phyloP scores from a whole-genome alignment of 73 alveolate species.

The Blepharisma japonicum region DNA sequence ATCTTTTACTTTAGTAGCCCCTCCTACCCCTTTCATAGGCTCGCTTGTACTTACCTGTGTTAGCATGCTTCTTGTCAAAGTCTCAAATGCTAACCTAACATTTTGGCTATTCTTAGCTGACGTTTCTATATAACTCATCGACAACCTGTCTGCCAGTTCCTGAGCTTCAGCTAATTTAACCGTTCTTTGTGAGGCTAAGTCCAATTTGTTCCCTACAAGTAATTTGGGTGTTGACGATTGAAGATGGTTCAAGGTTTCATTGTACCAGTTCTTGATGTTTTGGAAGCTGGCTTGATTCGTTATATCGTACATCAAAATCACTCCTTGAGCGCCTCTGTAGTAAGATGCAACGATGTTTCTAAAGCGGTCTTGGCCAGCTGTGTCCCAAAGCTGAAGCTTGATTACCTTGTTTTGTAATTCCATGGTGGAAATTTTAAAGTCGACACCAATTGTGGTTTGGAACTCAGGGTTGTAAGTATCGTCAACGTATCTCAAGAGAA shows the following conservation, averaged over 20 bases:
- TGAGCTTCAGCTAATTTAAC: conserved; percentile 29
- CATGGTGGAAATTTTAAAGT: conserved; percentile 54
- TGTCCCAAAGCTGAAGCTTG: conserved; percentile 55
- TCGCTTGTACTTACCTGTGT: too few relatives aligned
- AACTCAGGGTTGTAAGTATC: conserved; percentile 51
- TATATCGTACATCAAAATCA: conserved; percentile 43
- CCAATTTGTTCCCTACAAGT: conserved; percentile 23
- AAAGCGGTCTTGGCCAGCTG: conserved; percentile 49
- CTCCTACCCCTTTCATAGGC: too few relatives aligned
- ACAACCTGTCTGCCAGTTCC: conserved; percentile 35
- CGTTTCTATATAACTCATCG: conserved; percentile 40
- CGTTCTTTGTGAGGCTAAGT: conserved; percentile 18
- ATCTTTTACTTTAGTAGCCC: too few relatives aligned
- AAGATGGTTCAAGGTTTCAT: conserved; percentile 16
- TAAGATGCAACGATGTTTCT: conserved; percentile 32
- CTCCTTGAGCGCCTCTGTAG: conserved; percentile 44
- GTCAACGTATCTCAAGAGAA: conserved; percentile 56
- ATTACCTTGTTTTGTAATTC: conserved; percentile 42
- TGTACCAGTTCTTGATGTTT: conserved; percentile 22
- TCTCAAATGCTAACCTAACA: conserved; percentile 46
- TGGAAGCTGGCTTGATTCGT: conserved; percentile 26
- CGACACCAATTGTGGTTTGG: conserved; percentile 69
- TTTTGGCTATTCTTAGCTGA: conserved; percentile 44
- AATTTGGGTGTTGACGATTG: conserved; percentile 1
- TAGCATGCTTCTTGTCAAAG: conserved; percentile 37